Conservation (phyloP, 805 yeast genomes). For the Tetrapisispora namnaoensis region DNA sequence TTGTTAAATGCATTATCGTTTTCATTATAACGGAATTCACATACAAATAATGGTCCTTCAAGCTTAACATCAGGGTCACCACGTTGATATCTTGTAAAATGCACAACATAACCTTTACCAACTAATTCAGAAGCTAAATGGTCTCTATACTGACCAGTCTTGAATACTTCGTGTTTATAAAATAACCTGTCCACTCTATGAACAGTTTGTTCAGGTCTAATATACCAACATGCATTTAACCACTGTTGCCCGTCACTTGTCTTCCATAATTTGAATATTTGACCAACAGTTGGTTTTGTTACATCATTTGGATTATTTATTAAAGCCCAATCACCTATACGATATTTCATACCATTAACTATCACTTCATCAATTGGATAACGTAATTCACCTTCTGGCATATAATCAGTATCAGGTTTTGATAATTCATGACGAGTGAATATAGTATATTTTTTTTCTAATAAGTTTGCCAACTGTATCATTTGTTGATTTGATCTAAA, state of each 20-base stretch:
- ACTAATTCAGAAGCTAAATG: conserved; percentile 81
- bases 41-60: conserved; percentile 81
- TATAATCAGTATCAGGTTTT: conserved; percentile 73
- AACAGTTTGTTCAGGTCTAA: conserved; percentile 95
- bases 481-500: conserved; percentile 49
- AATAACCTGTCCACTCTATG: conserved; percentile 85
- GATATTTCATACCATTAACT: conserved; percentile 60
- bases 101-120: conserved; percentile 91
- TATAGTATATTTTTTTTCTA: conserved; percentile 52
- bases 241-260: conserved; percentile 68
- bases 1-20: conserved; percentile 83
- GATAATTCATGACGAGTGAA: conserved; percentile 59
- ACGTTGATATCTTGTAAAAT: conserved; percentile 86
- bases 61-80: conserved; percentile 81
- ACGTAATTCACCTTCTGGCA: conserved; percentile 51
- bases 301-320: conserved; percentile 81
- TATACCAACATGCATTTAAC: conserved; percentile 95
- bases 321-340: conserved; percentile 93
- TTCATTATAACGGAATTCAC: conserved; percentile 92
- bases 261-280: conserved; percentile 89
- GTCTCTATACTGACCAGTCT: conserved; percentile 93
- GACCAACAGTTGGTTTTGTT: conserved; percentile 85
- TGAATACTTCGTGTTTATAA: conserved; percentile 89
- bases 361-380: conserved; percentile 73
- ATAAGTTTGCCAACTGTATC: conserved; percentile 48